Evolutionary conservation across 192 early-diverging fungal species (phyloP), one percentile per base, ranked within the genome.

Genomic region (Backusella tarrabulga): DNA sequence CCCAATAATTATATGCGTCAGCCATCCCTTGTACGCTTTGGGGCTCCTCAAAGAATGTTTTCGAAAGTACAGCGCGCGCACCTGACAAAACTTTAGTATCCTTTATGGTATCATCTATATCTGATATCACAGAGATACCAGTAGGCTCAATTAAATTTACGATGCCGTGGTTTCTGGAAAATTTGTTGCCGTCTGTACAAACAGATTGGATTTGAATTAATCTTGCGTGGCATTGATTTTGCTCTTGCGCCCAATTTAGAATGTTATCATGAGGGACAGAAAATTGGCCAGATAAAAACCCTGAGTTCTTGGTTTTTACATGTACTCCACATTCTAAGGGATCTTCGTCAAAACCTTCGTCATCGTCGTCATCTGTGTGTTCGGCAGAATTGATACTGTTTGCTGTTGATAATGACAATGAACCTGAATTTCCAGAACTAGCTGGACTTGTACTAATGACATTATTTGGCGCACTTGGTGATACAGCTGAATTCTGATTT

Each of bases 81-180:
- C 95, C 94, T 19, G 82, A 81, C 11, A 88, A 78, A 36, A 97
- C 88, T 29, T 91, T 86, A 0, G 95, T 95, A 11, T 93, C 87
- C 78, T 96, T 96, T 81, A 97, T 97, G 9, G 96, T 97, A 80
- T 97, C 96, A 81, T 97, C 96, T 72, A 97, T 92, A 74, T 93
- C 92, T 2, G 92, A 93, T 36, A 97, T 92, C 12, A 97, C 80
- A 0, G 94, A 95, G 9, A 94, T 79, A 14, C 97, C 95, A 6
- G 72, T 77, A 1, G 88, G 89, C 19, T 91, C 88, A 70, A 95
- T 84, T 35, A 95, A 75, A 71, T 89, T 86, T 75, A 77, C 88
- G 54, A 80, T 79, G 32, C 75, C 87, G 50, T 40, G 79, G 34
- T 12, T 75, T 17, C 80, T 75, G 17, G 67, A 60, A 77, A 85